Evolutionary conservation across 306 rosid species (phyloP).

Genomic region (Fragaria nilgerrensis): DNA sequence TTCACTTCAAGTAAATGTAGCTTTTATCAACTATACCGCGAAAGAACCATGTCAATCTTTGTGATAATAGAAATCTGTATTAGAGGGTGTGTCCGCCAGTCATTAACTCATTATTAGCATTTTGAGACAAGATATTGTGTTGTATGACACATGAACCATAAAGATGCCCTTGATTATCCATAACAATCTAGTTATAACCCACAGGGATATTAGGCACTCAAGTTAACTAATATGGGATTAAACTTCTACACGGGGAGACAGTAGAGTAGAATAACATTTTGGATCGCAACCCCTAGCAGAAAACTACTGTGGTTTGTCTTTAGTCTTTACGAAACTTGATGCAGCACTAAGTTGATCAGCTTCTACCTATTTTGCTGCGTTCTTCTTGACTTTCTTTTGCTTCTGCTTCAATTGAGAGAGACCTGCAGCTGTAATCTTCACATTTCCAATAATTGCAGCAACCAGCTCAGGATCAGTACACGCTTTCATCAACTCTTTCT

Average conservation of each 20-base stretch:
- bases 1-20: slow-evolving; percentile 4
- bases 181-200: not conserved
- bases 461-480: slow-evolving; percentile 92
- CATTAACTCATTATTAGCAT: not conserved
- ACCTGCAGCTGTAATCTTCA: slow-evolving; percentile 80
- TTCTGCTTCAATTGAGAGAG: slow-evolving; percentile 64
- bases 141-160: not conserved
- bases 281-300: not conserved
- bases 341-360: slow-evolving; percentile 5
- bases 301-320: slow-evolving; percentile 1
- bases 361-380: slow-evolving; percentile 32
- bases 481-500: slow-evolving; percentile 95
- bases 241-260: not conserved
- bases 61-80: not conserved
- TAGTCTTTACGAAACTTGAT: slow-evolving; percentile 3
- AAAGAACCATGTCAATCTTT: not conserved
- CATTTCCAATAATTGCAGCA: slow-evolving; percentile 83
- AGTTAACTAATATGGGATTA: not conserved
- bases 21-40: not conserved
- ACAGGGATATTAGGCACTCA: not conserved
- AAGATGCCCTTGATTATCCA: not conserved
- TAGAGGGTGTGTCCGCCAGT: not conserved
- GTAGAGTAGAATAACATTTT: not conserved
- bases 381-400: slow-evolving; percentile 90
- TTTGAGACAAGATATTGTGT: not conserved